Evolutionary conservation across 352 stramenopile genomes (phyloP).

Genomic region (Phytophthora podocarpi): DNA sequence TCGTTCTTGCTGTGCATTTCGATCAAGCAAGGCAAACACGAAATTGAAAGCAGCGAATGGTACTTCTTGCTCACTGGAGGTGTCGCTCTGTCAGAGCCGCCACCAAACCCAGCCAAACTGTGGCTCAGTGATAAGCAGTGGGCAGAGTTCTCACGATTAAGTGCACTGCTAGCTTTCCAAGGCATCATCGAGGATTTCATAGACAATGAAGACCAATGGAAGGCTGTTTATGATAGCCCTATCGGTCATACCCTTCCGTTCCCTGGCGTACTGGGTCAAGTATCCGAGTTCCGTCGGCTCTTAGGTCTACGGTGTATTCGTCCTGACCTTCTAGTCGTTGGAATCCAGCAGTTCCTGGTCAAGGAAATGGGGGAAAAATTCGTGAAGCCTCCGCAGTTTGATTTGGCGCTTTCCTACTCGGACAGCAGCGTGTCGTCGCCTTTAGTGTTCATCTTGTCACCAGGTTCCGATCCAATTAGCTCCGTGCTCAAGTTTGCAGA

Average conservation of each 20-base stretch:
- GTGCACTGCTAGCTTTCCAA: slow-evolving; percentile 73
- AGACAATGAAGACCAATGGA: slow-evolving; percentile 80
- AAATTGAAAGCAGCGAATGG: slow-evolving; percentile 89
- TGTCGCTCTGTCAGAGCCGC: slow-evolving; percentile 88
- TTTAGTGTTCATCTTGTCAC: slow-evolving; percentile 93
- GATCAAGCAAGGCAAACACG: slow-evolving; percentile 82
- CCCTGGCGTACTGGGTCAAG: slow-evolving; percentile 58
- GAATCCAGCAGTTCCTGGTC: slow-evolving; percentile 91
- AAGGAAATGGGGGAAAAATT: slow-evolving; percentile 91
- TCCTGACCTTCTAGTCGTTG: slow-evolving; percentile 87
- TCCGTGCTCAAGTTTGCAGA: slow-evolving; percentile 91
- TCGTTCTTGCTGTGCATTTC: slow-evolving; percentile 90
- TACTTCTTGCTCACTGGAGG: slow-evolving; percentile 95
- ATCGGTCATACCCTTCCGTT: slow-evolving; percentile 84
- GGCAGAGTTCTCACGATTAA: slow-evolving; percentile 93
- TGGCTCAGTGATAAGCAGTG: slow-evolving; percentile 94
- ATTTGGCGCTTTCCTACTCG: slow-evolving; percentile 87
- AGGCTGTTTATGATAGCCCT: slow-evolving; percentile 87
- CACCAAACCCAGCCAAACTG: slow-evolving; percentile 86
- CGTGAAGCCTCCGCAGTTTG: slow-evolving; percentile 91
- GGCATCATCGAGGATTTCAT: slow-evolving; percentile 87
- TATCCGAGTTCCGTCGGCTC: slow-evolving; percentile 78
- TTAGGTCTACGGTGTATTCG: slow-evolving; percentile 84
- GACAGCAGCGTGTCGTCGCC: slow-evolving; percentile 88
- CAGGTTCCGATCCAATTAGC: slow-evolving; percentile 91